Evolutionary conservation across 2,329 filamentous ascomycete species (phyloP), one percentile per base, ranked within the genome.

Genomic region (Monilinia laxa): DNA sequence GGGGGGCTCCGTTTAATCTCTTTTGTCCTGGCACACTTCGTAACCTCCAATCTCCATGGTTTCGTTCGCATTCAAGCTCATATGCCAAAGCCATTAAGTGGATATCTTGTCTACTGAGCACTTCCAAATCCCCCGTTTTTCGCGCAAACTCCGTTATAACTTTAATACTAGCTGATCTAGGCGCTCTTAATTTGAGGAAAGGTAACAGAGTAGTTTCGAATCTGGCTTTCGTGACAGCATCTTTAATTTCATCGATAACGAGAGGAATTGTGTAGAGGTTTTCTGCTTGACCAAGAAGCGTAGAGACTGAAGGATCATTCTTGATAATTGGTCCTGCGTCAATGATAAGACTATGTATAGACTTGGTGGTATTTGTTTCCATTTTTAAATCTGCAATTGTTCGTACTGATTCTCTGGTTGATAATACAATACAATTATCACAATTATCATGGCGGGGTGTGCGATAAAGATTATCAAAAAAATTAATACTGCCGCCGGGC

Each of bases 281-380:
- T 74, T 95, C 89, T 58, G 92, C 88, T 76, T 92, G 88, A 49
- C 86, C 84, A 62, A 97, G 82, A 14, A 99, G 86, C 0, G 90
- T 92, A 56, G 92, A 96, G 31, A 95, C 86, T 14, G 91, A 83
- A 16, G 94, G 92, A 71, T 95, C 90, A 80, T 97, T 97, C 77
- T 94, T 94, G 78, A 99, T 93, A 68, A 99, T 87, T 10, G 94
- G 93, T 35, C 93, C 94, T 3, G 95, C 90, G 76, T 99, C 95
- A 71, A 99, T 84, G 38, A 98, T 85, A 62, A 98, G 86, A 64
- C 89, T 90, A 80, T 96, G 88, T 60, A 96, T 87, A 0, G 89
- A 84, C 76, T 93, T 97, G 23, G 72, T 58, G 7, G 70, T 69
- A 63, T 68, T 66, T n/a, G 68, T 70, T 2, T 73, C 65, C 74